Percentiles rank a stretch among this genome's conserved stretches.
Conservation (phyloP, 495 filamentous ascomycete species). For the Glonium stellatum region DNA sequence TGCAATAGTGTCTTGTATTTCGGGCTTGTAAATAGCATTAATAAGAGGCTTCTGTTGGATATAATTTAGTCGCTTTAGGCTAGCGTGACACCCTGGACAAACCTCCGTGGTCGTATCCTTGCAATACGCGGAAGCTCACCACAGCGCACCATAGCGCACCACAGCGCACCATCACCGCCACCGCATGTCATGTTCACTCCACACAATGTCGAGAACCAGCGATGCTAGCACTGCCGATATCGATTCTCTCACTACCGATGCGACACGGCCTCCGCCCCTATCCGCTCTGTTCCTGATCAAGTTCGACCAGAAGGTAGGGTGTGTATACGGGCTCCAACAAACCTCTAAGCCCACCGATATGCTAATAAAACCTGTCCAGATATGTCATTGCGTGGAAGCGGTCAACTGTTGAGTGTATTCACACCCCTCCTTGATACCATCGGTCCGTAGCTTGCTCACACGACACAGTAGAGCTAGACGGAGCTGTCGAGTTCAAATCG, state of each 20-base stretch:
- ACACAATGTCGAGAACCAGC: constrained; percentile 19
- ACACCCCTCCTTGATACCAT: constrained; percentile 12
- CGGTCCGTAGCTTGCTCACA: constrained; percentile 26
- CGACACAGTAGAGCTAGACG: constrained; percentile 66
- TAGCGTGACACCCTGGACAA: no score
- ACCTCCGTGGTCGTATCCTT: not conserved
- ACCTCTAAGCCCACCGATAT: not conserved
- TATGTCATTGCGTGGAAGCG: constrained; percentile 84
- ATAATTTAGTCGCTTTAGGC: no score
- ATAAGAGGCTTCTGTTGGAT: no score
- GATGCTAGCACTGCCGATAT: constrained; percentile 17
- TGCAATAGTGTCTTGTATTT: not conserved
- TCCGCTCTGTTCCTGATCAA: constrained; percentile 34
- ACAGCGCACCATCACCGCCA: no score
- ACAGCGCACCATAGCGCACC: no score
- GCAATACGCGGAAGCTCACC: no score
- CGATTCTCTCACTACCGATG: constrained; percentile 6
- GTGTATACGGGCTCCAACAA: constrained; percentile 12
- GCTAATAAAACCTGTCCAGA: constrained; percentile 33
- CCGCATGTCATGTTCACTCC: constrained; percentile 1
- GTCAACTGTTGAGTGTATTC: constrained; percentile 52
- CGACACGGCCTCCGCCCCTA: constrained; percentile 23
- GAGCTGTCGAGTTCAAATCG: constrained; percentile 88
- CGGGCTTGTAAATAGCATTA: no score
- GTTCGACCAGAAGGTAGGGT: constrained; percentile 41